A percentile compares a stretch with the other conserved stretches of the same genome.
Conservation (phyloP, 176 grass and related monocot species). For the Juncus effusus region DNA sequence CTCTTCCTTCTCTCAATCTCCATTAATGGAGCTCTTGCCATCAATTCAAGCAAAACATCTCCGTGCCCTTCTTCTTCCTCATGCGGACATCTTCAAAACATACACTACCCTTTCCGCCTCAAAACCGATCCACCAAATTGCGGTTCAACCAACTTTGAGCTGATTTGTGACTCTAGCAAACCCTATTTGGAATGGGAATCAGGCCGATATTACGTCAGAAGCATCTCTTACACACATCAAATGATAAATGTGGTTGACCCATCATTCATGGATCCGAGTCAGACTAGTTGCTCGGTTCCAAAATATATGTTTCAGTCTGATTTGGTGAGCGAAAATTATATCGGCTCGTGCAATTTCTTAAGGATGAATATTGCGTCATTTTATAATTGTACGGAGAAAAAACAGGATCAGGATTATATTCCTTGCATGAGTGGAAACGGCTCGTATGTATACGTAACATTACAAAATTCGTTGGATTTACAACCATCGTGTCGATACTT, state of each 20-base stretch:
- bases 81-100: constrained; percentile 7
- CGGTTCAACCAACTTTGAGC: constrained; percentile 10
- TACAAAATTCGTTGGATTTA: neutral
- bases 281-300: constrained; percentile 4
- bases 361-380: constrained; percentile 9
- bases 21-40: constrained; percentile 10
- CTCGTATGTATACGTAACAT: neutral
- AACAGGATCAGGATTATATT: neutral
- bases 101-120: constrained; percentile 22
- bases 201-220: constrained; percentile 7
- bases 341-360: neutral
- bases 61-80: constrained; percentile 30
- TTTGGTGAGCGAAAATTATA: neutral
- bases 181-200: constrained; percentile 31
- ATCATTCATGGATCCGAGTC: neutral
- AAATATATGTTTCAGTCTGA: neutral
- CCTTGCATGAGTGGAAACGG: neutral
- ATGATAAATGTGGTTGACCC: constrained; percentile 18
- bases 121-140: constrained; percentile 24
- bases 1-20: neutral
- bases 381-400: constrained; percentile 12
- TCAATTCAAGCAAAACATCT: neutral
- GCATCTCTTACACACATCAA: constrained; percentile 1
- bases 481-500: constrained; percentile 7
- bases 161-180: constrained; percentile 16